Conservation (phyloP, 768 basidiomycete genomes). For the Macrolepiota albuminosa region DNA sequence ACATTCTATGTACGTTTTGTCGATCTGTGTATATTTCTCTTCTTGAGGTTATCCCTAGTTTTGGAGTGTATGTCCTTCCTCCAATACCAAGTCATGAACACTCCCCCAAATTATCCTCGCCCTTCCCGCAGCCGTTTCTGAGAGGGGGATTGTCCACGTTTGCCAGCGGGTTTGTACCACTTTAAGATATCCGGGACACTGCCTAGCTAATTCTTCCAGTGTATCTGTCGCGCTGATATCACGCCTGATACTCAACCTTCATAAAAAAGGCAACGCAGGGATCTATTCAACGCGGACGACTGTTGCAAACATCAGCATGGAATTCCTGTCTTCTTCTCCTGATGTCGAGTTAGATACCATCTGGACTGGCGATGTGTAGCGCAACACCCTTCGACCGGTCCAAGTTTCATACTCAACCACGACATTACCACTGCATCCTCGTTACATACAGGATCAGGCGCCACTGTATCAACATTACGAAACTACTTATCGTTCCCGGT, state of each 20-base stretch:
- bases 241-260: constrained; percentile 52
- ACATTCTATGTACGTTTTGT: constrained; percentile 24
- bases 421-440: not conserved
- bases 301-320: constrained; percentile 16
- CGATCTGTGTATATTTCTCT: not conserved
- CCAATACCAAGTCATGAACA: not conserved
- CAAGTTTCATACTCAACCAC: not conserved
- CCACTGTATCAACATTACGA: not conserved
- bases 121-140: constrained; percentile 32
- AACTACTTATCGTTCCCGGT: not conserved
- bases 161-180: constrained; percentile 38
- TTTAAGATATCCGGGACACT: not conserved
- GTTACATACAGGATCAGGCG: not conserved
- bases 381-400: not conserved
- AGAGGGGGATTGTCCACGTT: constrained; percentile 45
- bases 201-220: constrained; percentile 19
- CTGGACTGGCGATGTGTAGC: constrained; percentile 12
- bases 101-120: not conserved
- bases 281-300: constrained; percentile 20
- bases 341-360: constrained; percentile 24
- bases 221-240: constrained; percentile 50
- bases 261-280: constrained; percentile 33
- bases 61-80: constrained; percentile 18
- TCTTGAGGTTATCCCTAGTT: constrained; percentile 16
- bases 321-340: constrained; percentile 8